phyloP scores from a whole-genome alignment of 2,329 filamentous ascomycete species.

The Capronia epimyces region DNA sequence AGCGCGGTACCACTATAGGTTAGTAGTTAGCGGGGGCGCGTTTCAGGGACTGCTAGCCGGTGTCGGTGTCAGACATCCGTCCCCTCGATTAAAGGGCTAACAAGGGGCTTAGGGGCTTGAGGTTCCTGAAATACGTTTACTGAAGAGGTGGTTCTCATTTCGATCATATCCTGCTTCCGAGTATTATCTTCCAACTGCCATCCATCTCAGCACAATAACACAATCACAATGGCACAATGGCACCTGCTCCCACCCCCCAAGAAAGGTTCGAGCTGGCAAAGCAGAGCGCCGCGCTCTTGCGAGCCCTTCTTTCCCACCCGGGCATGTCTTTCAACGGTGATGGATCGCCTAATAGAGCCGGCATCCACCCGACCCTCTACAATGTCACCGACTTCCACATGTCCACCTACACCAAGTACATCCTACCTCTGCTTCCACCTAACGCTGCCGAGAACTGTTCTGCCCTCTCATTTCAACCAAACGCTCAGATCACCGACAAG shows the following conservation, averaged over 20 bases:
- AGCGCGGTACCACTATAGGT: too few species aligned
- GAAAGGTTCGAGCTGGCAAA: constrained; percentile 13
- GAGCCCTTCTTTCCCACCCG: constrained; percentile 14
- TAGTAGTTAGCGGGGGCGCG: too few species aligned
- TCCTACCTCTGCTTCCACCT: constrained; percentile 12
- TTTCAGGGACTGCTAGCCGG: too few species aligned
- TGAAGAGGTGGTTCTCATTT: too few species aligned
- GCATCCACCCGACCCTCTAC: constrained; percentile 14
- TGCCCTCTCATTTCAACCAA: constrained; percentile 5
- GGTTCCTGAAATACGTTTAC: too few species aligned
- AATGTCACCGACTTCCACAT: constrained; percentile 14
- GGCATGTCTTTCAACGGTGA: background rate
- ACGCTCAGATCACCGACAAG: background rate
- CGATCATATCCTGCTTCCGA: too few species aligned
- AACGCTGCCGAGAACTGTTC: constrained; percentile 9
- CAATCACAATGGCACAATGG: constrained; percentile 2
- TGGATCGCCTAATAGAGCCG: constrained; percentile 5
- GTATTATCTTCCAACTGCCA: too few species aligned
- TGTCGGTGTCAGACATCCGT: too few species aligned
- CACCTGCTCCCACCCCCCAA: constrained; percentile 10
- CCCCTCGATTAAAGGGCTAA: too few species aligned
- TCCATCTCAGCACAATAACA: too few species aligned
- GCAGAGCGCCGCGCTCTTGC: constrained; percentile 15
- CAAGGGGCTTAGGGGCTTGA: too few species aligned
- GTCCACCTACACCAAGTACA: constrained; percentile 14